These are phyloP conservation scores for Pseudofabraea citricarpa DNA, from an alignment of 2,329 filamentous ascomycete genomes.

Conservation along the genomic window DNA sequence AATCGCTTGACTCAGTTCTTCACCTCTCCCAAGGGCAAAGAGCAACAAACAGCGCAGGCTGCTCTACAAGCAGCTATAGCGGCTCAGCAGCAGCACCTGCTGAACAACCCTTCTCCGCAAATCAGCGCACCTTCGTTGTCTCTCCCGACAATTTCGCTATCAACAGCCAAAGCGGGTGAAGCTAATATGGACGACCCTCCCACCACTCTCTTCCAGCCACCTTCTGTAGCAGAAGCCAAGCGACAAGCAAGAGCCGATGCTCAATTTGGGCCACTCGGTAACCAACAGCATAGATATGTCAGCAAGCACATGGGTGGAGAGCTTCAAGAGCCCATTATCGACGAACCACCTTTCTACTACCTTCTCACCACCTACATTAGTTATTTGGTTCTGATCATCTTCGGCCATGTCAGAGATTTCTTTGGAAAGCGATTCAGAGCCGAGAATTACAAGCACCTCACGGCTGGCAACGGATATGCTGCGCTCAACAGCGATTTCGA, in stretches of 20 bases:
- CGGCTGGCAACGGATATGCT: conserved; percentile 82
- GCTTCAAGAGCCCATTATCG: conserved; percentile 79
- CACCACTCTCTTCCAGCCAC: conserved; percentile 82
- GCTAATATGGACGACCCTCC: conserved; percentile 66
- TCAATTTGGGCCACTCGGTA: conserved; percentile 83
- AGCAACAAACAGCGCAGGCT: conserved; percentile 60
- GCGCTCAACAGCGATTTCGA: conserved; percentile 97
- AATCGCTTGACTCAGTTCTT: conserved; percentile 81
- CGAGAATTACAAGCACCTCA: conserved; percentile 76
- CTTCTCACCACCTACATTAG: conserved; percentile 97
- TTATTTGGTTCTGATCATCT: conserved; percentile 91
- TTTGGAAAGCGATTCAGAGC: conserved; percentile 94
- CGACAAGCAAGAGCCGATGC: conserved; percentile 74
- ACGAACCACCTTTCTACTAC: conserved; percentile 95
- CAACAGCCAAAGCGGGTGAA: conserved; percentile 76
- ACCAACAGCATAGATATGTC: conserved; percentile 78
- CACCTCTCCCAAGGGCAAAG: conserved; percentile 70
- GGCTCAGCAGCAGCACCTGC: conserved; percentile 55
- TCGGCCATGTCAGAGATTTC: conserved; percentile 94
- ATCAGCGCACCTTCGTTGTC: conserved; percentile 71
- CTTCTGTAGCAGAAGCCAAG: conserved; percentile 76
- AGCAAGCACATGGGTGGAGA: conserved; percentile 80
- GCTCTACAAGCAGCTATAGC: conserved; percentile 56
- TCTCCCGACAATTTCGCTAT: conserved; percentile 86
- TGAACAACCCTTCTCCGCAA: conserved; percentile 48